A percentile compares a stretch with the other conserved stretches of the same genome.
Evolutionary conservation across 2,329 filamentous ascomycete species (phyloP).

Genomic region (Fusarium brevicatenulatum): DNA sequence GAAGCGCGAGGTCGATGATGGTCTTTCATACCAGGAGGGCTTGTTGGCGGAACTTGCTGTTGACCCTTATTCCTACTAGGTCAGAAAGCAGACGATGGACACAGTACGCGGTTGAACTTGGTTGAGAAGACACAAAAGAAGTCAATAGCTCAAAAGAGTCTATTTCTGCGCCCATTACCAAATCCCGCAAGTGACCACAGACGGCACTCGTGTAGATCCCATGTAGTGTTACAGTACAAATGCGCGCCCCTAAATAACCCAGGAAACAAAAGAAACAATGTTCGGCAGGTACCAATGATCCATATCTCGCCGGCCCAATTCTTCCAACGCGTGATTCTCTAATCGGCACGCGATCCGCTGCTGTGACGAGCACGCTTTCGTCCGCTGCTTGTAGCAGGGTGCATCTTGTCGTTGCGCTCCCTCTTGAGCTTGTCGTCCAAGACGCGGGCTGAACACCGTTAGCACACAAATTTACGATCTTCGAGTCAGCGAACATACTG

Average conservation of each 20-base stretch:
- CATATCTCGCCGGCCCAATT: background rate
- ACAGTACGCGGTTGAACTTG: background rate
- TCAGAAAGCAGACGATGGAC: background rate
- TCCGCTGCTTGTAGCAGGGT: slow-evolving; percentile 59
- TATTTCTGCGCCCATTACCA: background rate
- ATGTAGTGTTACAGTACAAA: slow-evolving; percentile 1
- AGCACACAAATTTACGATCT: background rate
- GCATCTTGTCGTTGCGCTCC: slow-evolving; percentile 69
- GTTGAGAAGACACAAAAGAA: background rate
- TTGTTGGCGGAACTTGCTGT: background rate
- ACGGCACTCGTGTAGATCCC: background rate
- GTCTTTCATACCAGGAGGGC: background rate
- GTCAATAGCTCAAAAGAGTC: background rate
- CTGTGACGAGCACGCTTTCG: slow-evolving; percentile 69
- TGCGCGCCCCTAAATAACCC: slow-evolving; percentile 1
- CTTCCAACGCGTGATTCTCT: background rate
- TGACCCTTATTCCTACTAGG: background rate
- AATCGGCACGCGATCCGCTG: slow-evolving; percentile 46
- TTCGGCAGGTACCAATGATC: background rate
- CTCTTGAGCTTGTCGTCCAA: slow-evolving; percentile 74
- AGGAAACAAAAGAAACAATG: slow-evolving; percentile 10
- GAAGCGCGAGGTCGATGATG: background rate
- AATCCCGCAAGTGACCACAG: background rate
- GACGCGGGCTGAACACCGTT: slow-evolving; percentile 62
- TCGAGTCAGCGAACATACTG: slow-evolving; percentile 60